A percentile compares a stretch with the other conserved stretches of the same genome.
Conservation (phyloP, 1,284 basidiomycete species). For the Phellopilus nigrolimitatus region DNA sequence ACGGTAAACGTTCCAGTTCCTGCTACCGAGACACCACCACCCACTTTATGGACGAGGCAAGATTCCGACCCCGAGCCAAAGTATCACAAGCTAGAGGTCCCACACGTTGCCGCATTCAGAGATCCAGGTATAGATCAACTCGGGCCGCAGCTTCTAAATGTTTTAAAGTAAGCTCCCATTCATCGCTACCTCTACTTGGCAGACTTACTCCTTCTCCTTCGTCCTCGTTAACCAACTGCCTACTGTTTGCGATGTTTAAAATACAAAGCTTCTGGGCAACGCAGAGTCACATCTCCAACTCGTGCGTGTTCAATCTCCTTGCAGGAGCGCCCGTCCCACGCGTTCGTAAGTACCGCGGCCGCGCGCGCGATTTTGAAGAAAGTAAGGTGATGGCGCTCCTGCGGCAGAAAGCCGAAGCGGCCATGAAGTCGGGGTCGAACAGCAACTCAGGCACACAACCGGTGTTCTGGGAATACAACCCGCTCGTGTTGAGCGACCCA, state of each 20-base stretch:
- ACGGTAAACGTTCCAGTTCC: not conserved
- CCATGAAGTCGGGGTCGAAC: not conserved
- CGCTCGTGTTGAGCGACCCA: slow-evolving; percentile 20
- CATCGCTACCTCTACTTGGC: not conserved
- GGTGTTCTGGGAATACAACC: slow-evolving; percentile 15
- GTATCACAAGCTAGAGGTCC: not conserved
- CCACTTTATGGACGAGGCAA: slow-evolving; percentile 1
- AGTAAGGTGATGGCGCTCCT: not conserved
- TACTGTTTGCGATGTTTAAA: not conserved
- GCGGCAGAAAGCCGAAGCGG: not conserved
- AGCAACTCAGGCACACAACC: slow-evolving; percentile 1
- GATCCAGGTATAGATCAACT: not conserved
- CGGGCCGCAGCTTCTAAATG: not conserved
- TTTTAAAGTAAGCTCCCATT: not conserved
- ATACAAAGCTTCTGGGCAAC: slow-evolving; percentile 3
- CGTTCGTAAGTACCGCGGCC: not conserved
- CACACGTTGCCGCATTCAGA: not conserved
- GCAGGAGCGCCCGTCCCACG: not conserved
- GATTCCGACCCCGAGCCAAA: not conserved
- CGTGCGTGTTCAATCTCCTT: not conserved
- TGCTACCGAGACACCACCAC: not conserved
- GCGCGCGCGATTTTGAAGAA: slow-evolving; percentile 1
- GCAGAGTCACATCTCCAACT: not conserved
- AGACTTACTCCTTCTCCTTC: too few species aligned
- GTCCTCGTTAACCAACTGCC: too few species aligned